A percentile compares a stretch with the other conserved stretches of the same genome.
phyloP scores from a whole-genome alignment of 306 rosid genomes.

The Citrullus colocynthis region DNA sequence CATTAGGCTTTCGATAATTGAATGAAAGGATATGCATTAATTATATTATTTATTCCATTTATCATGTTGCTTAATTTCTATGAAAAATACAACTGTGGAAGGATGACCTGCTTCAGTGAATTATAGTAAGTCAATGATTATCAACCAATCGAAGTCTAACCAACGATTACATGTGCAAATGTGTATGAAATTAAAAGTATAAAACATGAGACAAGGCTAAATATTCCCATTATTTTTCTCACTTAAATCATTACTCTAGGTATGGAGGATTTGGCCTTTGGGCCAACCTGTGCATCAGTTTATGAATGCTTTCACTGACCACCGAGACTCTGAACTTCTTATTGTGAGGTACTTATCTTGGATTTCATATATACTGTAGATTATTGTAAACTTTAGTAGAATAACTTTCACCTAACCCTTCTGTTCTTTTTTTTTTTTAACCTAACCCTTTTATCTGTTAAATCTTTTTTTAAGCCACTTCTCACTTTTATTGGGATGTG shows the following conservation, averaged over 20 bases:
- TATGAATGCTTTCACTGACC: constrained; percentile 95
- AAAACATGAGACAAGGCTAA: background rate
- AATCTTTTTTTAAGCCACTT: constrained; percentile 55
- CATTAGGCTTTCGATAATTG: no score
- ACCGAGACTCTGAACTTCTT: constrained; percentile 88
- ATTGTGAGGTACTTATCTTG: constrained; percentile 56
- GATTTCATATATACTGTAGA: background rate
- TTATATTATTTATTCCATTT: background rate
- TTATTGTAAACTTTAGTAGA: constrained; percentile 6
- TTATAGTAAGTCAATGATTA: background rate
- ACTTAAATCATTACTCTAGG: constrained; percentile 22
- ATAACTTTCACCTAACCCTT: constrained; percentile 10
- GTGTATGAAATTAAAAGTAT: background rate
- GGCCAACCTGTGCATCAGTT: constrained; percentile 69
- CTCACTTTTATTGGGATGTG: constrained; percentile 88
- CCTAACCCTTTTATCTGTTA: background rate
- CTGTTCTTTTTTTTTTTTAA: constrained; percentile 14
- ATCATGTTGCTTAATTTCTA: background rate
- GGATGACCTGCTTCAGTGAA: background rate
- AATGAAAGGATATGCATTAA: no score
- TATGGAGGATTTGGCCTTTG: constrained; percentile 93
- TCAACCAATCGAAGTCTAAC: background rate
- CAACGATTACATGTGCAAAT: background rate
- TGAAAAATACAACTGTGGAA: background rate
- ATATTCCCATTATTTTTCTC: background rate